Evolutionary conservation across 352 stramenopile genomes (phyloP), one percentile per base, ranked within the genome.

Genomic region (Pythium oligandrum): DNA sequence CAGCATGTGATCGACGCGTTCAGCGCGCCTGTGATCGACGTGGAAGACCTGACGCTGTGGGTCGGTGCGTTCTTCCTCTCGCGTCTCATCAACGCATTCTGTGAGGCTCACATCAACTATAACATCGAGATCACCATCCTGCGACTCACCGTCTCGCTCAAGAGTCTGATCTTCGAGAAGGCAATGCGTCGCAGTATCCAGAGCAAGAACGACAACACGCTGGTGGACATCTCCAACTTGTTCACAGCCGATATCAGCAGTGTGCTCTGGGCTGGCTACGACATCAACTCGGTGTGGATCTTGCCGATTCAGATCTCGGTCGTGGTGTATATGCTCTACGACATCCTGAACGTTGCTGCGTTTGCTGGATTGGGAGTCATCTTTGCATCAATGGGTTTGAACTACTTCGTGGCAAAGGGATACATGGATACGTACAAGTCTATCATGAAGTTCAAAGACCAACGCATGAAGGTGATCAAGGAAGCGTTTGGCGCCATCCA

Each of bases 211-310:
- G n/a, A 34, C 34, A 53, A 53, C 9, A n/a, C 40, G 6, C 7
- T 33, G 6, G 39, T 48, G 6, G 79, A 96, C 62, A 90, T 96
- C 39, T 78, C 79, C 7, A 97, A 96, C 49, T 69, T 97, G 2
- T 91, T 96, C 55, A 83, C 74, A 2, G 85, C 93, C 57, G 89
- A 97, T 70, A 78, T 82, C 4, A 71, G 91, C 44, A 61, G 52
- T 42, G 8, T 65, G 38, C 58, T 65, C 40, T 26, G 45, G 8
- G 78, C 60, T 30, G 43, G 67, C 43, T 44, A 48, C 43, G 57
- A 53, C 5, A 56, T 53, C 31, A 78, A 83, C 58, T 36, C 48
- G 2, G 30, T 71, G 6, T 73, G 58, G 64, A 63, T 71, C 45
- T 31, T 73, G 45, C 68, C 68, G 40, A 34, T 76, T 3, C 64